phyloP scores from a whole-genome alignment of 2,329 filamentous ascomycete genomes.

The Venturia nashicola region DNA sequence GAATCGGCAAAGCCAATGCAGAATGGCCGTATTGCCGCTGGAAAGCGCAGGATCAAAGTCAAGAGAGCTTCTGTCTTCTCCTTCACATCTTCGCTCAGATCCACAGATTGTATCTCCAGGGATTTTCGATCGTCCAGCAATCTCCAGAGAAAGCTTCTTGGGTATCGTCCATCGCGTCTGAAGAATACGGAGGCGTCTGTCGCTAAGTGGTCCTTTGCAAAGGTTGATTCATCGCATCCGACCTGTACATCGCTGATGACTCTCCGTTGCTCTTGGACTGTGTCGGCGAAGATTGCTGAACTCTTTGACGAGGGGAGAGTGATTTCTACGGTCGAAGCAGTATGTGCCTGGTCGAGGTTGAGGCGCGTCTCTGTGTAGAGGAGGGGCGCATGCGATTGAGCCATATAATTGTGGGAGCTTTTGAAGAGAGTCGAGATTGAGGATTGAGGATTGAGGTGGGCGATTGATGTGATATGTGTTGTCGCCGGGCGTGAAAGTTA shows the following conservation, averaged over 20 bases:
- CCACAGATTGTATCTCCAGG: conserved; percentile 71
- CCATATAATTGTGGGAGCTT: conserved; percentile 44
- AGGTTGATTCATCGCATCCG: conserved; percentile 57
- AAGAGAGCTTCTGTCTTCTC: conserved; percentile 56
- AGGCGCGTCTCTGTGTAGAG: conserved; percentile 80
- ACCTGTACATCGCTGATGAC: conserved; percentile 24
- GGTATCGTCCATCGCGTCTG: conserved; percentile 62
- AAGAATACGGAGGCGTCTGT: conserved; percentile 75
- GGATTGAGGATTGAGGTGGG: background rate
- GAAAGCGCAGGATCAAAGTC: conserved; percentile 67
- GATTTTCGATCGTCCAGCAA: conserved; percentile 68
- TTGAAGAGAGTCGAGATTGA: background rate
- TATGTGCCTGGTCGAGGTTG: conserved; percentile 62
- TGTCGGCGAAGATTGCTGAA: background rate
- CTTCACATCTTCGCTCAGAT: conserved; percentile 53
- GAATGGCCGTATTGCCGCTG: conserved; percentile 56
- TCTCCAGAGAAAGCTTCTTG: conserved; percentile 83
- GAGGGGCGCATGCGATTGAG: conserved; percentile 47
- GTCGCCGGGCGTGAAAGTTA: background rate
- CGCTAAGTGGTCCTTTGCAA: conserved; percentile 61
- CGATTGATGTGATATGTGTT: background rate
- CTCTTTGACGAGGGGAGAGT: conserved; percentile 15
- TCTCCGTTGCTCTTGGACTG: background rate
- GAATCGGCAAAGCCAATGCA: conserved; percentile 77
- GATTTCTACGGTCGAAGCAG: conserved; percentile 58